Conservation (phyloP, 108 stramenopile species). For the Stephanodiscus minutulus region DNA sequence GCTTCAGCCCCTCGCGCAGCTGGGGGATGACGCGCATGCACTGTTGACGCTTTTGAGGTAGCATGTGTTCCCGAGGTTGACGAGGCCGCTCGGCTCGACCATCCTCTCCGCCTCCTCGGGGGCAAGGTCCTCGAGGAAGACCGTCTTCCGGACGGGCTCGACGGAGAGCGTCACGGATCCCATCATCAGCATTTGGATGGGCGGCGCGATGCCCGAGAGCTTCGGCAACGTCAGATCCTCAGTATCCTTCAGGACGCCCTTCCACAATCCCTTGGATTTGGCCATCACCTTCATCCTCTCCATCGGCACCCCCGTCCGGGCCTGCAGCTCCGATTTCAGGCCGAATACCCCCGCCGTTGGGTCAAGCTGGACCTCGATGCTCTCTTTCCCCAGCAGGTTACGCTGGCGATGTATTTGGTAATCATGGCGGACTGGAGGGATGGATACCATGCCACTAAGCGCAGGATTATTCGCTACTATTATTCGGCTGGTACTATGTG, state of each 20-base stretch:
- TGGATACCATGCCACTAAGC: not conserved
- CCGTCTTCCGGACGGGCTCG: conserved; percentile 79
- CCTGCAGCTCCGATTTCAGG: conserved; percentile 83
- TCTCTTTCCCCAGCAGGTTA: conserved; percentile 98
- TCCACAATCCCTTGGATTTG: too few relatives aligned
- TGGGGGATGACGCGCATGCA: conserved; percentile 90
- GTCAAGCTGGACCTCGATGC: conserved; percentile 64
- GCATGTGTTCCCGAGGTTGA: conserved; percentile 98
- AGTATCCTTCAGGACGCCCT: too few relatives aligned
- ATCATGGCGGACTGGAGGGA: conserved; percentile 4
- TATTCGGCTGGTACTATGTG: not conserved
- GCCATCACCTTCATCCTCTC: conserved; percentile 98
- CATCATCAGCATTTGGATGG: conserved; percentile 91
- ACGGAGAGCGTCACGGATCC: conserved; percentile 91
- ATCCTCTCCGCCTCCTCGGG: conserved; percentile 90
- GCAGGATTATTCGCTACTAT: not conserved
- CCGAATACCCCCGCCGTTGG: conserved; percentile 74
- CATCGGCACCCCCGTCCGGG: conserved; percentile 91
- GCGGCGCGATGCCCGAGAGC: conserved; percentile 51
- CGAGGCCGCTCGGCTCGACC: conserved; percentile 91
- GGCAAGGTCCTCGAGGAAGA: conserved; percentile 97
- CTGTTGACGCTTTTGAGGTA: conserved; percentile 97
- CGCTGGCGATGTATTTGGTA: conserved; percentile 31
- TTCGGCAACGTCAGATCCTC: conserved; percentile 74
- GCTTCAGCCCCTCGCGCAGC: conserved; percentile 77